phyloP scores from a whole-genome alignment of 208 protist species.

The Trypanosomatidae sp. region DNA sequence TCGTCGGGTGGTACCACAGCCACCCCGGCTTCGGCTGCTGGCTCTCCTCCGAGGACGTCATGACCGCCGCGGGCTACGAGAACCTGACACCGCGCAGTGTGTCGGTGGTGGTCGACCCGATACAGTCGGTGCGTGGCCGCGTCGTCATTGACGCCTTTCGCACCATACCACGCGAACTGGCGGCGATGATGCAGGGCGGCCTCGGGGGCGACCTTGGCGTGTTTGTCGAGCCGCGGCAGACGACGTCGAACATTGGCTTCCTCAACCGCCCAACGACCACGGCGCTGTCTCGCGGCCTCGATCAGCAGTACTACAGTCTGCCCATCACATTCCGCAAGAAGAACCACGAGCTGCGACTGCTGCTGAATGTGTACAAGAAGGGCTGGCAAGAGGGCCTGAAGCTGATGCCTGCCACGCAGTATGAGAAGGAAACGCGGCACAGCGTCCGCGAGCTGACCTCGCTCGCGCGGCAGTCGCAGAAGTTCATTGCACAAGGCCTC shows the following conservation, averaged over 20 bases:
- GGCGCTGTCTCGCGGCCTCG: conserved; percentile 96
- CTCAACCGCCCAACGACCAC: conserved; percentile 97
- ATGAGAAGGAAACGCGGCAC: conserved; percentile 48
- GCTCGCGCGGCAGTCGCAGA: conserved; percentile 55
- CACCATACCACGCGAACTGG: conserved; percentile 88
- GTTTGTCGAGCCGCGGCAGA: conserved; percentile 95
- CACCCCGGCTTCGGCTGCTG: conserved; percentile 99
- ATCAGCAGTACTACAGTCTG: conserved; percentile 99
- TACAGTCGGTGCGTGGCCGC: conserved; percentile 99
- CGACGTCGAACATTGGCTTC: conserved; percentile 99
- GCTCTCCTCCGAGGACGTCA: conserved; percentile 99
- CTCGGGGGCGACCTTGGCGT: not conserved
- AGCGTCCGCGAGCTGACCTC: conserved; percentile 63
- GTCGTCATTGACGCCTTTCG: conserved; percentile 99
- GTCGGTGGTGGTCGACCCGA: conserved; percentile 99
- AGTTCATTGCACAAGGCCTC: conserved; percentile 70
- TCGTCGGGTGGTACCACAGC: conserved; percentile 99
- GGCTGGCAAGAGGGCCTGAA: conserved; percentile 97
- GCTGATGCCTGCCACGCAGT: conserved; percentile 53
- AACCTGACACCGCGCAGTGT: conserved; percentile 96
- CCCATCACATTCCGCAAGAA: conserved; percentile 99
- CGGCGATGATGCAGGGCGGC: conserved; percentile 61
- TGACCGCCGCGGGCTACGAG: conserved; percentile 98
- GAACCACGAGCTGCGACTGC: conserved; percentile 98
- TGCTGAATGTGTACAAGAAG: conserved; percentile 99